Evolutionary conservation across 169 alveolate genomes (phyloP).

Genomic region (Perkinsus marinus): DNA sequence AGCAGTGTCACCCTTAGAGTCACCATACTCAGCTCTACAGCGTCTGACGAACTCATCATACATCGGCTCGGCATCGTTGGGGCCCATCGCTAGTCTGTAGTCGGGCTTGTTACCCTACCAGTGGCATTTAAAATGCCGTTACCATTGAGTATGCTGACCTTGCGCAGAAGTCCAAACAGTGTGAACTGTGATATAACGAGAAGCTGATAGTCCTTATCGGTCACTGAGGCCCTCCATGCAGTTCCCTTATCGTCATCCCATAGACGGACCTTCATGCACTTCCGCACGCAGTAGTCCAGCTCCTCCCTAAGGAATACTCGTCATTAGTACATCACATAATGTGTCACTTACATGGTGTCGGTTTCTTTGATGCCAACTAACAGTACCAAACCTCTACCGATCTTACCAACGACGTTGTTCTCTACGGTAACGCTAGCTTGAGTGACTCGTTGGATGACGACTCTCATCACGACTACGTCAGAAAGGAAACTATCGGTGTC

Average conservation of each 20-base stretch:
- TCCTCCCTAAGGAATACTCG: not conserved
- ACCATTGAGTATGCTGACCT: too few species aligned
- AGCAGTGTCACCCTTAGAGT: not conserved
- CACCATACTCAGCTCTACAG: slow-evolving; percentile 15
- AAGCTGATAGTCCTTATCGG: slow-evolving; percentile 50
- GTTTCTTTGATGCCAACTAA: slow-evolving; percentile 49
- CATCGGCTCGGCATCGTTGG: slow-evolving; percentile 61
- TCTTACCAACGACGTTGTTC: slow-evolving; percentile 49
- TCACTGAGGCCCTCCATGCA: slow-evolving; percentile 54
- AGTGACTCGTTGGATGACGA: slow-evolving; percentile 62
- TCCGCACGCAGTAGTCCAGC: slow-evolving; percentile 25
- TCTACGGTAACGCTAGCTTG: slow-evolving; percentile 54
- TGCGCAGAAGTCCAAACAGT: slow-evolving; percentile 36
- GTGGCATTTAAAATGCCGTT: too few species aligned
- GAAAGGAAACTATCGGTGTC: too few species aligned
- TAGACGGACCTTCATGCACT: slow-evolving; percentile 51
- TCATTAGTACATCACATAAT: not conserved
- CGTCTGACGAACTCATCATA: slow-evolving; percentile 52
- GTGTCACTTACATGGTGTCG: not conserved
- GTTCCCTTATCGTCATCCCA: slow-evolving; percentile 50
- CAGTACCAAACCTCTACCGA: slow-evolving; percentile 62
- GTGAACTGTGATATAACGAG: slow-evolving; percentile 72
- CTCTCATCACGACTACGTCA: slow-evolving; percentile 36
- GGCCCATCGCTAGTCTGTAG: slow-evolving; percentile 71
- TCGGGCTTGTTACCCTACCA: slow-evolving; percentile 71